Evolutionary conservation across 2,329 filamentous ascomycete genomes (phyloP), one percentile per base, ranked within the genome.

Genomic region (Aspergillus floridensis): DNA sequence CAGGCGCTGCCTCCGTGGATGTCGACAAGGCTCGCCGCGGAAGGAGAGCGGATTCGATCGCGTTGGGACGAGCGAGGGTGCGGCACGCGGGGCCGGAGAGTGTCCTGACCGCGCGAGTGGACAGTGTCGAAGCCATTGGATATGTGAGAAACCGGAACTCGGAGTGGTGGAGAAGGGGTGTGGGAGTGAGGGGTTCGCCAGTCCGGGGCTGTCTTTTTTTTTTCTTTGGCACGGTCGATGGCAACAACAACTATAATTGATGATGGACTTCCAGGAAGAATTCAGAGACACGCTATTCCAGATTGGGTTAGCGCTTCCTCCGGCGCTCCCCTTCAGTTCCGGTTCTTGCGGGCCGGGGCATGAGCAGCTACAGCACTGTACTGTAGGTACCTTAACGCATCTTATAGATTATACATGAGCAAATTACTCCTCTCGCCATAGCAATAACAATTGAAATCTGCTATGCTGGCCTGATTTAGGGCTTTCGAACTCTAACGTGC

Each of bases 91-190:
- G 67, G 53, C 70, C 72, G 62, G 73, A 65, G 47, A 74, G 67
- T 38, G 70, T 67, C 67, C 73, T 77, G 60, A 74, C 68, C 61
- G 75, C 71, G 64, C 76, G 77, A 57, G 75, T 70, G 52, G 80
- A 74, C 46, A 78, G 67, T 71, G 77, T 80, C 57, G 80, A 81
- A 67, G 81, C 80, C 82, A 84, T 81, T 61, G 60, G 49, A 55
- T 65, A 48, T 60, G 59, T 60, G 61, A 63, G 52, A 47, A 49
- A 38, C 49, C 49, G 59, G 54, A 61, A 50, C 46, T 48, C 50
- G 62, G 49, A 51, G 58, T 62, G 65, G 58, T 66, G 66, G 63
- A 55, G 57, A 53, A 64, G 59, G 16, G 59, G 16, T 44, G 38
- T 53, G 52, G 49, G 59, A 22, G 22, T 22, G 60, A 48, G 48